Evolutionary conservation across 1,139 yeast species (phyloP).

Genomic region (Petasospora rhodanensis): DNA sequence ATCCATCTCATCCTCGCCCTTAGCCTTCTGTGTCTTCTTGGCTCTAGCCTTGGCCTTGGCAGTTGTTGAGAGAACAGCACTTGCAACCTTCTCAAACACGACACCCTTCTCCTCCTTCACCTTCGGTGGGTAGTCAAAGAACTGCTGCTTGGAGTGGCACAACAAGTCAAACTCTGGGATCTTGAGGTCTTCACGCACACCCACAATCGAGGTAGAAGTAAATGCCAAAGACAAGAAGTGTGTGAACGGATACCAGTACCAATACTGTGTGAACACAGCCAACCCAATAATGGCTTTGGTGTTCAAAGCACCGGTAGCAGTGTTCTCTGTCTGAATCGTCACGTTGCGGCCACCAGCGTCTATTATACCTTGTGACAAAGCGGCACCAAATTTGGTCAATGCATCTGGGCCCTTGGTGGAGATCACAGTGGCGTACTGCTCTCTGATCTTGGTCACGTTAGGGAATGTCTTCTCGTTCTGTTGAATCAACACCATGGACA

Average conservation of each 20-base stretch:
- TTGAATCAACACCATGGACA: constrained; percentile 89
- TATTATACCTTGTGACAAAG: constrained; percentile 93
- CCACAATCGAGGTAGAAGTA: constrained; percentile 87
- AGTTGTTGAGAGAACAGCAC: constrained; percentile 93
- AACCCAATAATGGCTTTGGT: constrained; percentile 90
- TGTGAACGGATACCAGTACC: constrained; percentile 99
- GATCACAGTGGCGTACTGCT: constrained; percentile 69
- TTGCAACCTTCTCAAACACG: constrained; percentile 83
- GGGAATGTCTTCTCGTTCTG: constrained; percentile 86
- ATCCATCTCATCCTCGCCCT: constrained; percentile 31
- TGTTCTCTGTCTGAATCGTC: constrained; percentile 85
- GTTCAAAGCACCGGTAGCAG: constrained; percentile 88
- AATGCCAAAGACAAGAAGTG: constrained; percentile 91
- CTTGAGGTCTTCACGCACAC: constrained; percentile 79
- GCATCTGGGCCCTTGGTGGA: constrained; percentile 93
- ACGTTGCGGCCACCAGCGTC: constrained; percentile 99
- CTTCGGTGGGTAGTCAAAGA: constrained; percentile 89
- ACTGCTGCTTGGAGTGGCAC: constrained; percentile 75
- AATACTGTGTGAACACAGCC: constrained; percentile 83
- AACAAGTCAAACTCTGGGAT: constrained; percentile 80
- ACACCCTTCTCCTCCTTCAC: constrained; percentile 75
- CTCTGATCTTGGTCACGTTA: constrained; percentile 72
- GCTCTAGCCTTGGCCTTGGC: constrained; percentile 91
- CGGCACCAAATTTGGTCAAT: constrained; percentile 95
- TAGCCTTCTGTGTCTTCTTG: constrained; percentile 60